Evolutionary conservation across 2,329 filamentous ascomycete genomes (phyloP), one percentile per base, ranked within the genome.

Genomic region (Exophiala dermatitidis): DNA sequence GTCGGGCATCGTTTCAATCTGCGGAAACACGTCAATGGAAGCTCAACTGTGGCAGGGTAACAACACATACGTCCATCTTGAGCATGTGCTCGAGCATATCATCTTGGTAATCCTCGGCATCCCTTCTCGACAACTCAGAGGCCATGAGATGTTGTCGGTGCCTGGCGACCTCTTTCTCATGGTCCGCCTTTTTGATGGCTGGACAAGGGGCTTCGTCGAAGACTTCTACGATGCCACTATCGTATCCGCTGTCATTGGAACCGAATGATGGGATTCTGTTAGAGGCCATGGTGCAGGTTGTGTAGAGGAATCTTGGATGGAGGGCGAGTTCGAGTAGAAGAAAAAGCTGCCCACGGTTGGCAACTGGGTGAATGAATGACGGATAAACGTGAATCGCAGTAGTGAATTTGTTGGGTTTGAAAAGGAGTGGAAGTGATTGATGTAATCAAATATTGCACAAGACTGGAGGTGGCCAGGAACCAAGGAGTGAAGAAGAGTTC

Each of bases 31-130:
- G 52, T 34, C 52, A 50, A 45, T 42, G 29, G 30, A 26, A 49
- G 7, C 5, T 49, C 1, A 70, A 66, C 56, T 68, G 67, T 62
- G 60, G 52, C 37, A 46, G 28, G 50, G 44, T 52, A 36, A 34
- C 33, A 36, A 46, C 29, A 72, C 71, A 66, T 61, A 78, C 75
- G 83, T 98, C 93, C 91, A 98, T 96, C 66, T 87, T 80, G 69
- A 89, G 82, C 86, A 96, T 93, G 74, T 97, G 91, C 67, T 86
- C 81, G 74, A 97, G 83, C 68, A 96, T 86, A 69, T 97, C 91
- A 70, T 95, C 89, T 63, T 94, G 81, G 68, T 97, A 95, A 73
- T 96, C 90, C 52, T 95, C 89, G 57, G 83, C 84, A 46, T 90
- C 89, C 63, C 87, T 76, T 63, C 84, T 83, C 43, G 90, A 96